Evolutionary conservation across 1,284 basidiomycete species (phyloP), one percentile per base, ranked within the genome.

Genomic region (Pyrrhoderma lamaoense): DNA sequence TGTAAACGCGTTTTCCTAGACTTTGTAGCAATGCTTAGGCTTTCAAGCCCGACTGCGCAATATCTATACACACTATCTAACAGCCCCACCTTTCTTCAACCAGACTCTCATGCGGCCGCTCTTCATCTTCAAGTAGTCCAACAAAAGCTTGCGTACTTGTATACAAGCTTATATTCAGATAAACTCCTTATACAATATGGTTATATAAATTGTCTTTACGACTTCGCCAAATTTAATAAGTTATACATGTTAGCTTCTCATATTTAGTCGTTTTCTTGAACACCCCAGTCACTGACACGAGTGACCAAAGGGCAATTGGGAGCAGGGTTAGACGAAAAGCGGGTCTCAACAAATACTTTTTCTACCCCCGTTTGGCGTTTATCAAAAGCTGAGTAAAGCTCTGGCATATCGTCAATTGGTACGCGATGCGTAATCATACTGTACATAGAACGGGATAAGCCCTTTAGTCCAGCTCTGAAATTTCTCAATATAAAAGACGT

Each of bases 351-450:
- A 57, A 80, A 79, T 2, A 86, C 83, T 64, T 87, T 85, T 62
- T 78, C 70, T 13, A 87, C 77, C 2, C 80, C 80, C 14, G 62
- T 70, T 47, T 70, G 57, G n/a, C 79, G 73, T 54, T 75, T 71
- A 60, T 85, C 80, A 57, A 87, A 85, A 8, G 77, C 76, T 23
- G 63, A 63, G 57, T 82, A 82, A 0, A 82, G 64, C 51, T 74
- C 70, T 5, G 71, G 68, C 70, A 79, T 75, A 42, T 85, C 82
- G 25, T 85, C 80, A 5, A 86, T 57, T 2, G 74, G 71, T 1
- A 85, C 77, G 45, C 82, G 75, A 61, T 87, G 82, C 2, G 78
- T 75, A 49, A 85, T 67, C 60, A 86, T 73, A 59, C 75, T 78
- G 47, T 25, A 34, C n/a, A 38, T 52, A 36, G 56, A 43, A 35